Evolutionary conservation across 208 protist genomes (phyloP).

Genomic region (Trichomonas tenax): DNA sequence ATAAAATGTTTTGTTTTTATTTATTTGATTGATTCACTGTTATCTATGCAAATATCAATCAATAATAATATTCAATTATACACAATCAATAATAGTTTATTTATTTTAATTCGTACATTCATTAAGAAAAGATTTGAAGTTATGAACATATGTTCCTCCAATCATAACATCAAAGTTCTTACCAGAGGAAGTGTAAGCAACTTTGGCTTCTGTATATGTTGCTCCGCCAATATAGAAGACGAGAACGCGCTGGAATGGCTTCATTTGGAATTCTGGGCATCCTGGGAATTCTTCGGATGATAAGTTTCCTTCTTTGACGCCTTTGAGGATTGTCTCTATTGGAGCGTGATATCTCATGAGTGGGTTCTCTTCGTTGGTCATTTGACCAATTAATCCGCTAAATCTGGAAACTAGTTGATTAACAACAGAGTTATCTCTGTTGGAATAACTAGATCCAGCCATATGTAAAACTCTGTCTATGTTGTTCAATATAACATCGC

Average conservation of each 20-base stretch:
- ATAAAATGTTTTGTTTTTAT: too few species aligned
- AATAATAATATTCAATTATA: too few species aligned
- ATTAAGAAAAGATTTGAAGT: background rate
- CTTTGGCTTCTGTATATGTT: background rate
- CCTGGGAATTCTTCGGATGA: background rate
- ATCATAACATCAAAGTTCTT: background rate
- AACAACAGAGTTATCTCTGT: background rate
- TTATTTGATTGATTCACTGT: too few species aligned
- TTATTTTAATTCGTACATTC: background rate
- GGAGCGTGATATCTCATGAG: background rate
- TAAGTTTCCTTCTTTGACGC: background rate
- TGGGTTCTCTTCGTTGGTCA: background rate
- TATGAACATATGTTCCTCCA: background rate
- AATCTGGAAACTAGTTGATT: background rate
- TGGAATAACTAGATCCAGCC: background rate
- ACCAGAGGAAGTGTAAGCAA: background rate
- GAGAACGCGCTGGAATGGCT: background rate
- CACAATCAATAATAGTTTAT: slow-evolving; percentile 29
- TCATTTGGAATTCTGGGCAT: background rate
- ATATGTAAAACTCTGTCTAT: background rate
- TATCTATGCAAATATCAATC: too few species aligned
- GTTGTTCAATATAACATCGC: background rate
- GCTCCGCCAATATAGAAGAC: background rate
- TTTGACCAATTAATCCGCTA: background rate
- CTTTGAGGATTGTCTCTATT: background rate